phyloP scores from a whole-genome alignment of 345 rosid species.

The Syzygium aqueum region DNA sequence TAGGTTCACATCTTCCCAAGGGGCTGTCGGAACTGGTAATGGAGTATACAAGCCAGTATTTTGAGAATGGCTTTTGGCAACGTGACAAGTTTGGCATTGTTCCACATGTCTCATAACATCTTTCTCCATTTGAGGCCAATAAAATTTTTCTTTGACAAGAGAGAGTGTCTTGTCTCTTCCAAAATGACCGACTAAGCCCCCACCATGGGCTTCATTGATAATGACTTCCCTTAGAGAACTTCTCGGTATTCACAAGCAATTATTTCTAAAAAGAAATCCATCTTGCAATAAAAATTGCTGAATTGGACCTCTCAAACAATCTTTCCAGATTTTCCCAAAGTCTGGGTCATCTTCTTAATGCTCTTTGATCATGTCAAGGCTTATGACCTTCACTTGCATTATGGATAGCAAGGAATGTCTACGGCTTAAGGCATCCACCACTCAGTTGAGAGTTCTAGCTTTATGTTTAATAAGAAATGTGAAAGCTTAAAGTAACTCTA shows the following conservation, averaged over 20 bases:
- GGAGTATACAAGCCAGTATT: not conserved
- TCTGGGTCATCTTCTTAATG: not conserved
- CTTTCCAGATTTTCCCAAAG: not conserved
- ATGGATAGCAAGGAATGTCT: not conserved
- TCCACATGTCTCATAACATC: not conserved
- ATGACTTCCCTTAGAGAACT: too few species aligned
- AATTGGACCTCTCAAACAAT: not conserved
- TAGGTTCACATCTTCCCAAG: not conserved
- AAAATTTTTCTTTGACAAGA: not conserved
- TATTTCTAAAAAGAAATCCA: not conserved
- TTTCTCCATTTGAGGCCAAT: not conserved
- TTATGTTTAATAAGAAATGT: too few species aligned
- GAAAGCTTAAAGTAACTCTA: too few species aligned
- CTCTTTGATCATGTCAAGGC: not conserved
- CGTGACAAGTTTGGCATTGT: not conserved
- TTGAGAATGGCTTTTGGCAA: not conserved
- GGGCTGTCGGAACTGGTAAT: not conserved
- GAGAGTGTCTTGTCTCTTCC: not conserved
- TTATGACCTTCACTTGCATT: not conserved
- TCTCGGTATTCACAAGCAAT: not conserved
- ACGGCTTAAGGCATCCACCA: too few species aligned
- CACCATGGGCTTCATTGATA: too few species aligned
- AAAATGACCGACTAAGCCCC: too few species aligned
- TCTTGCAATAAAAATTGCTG: not conserved
- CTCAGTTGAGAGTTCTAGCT: too few species aligned